Base-by-base conservation (phyloP, 2,329 filamentous ascomycete species). In the Aureobasidium leucospermi region DNA sequence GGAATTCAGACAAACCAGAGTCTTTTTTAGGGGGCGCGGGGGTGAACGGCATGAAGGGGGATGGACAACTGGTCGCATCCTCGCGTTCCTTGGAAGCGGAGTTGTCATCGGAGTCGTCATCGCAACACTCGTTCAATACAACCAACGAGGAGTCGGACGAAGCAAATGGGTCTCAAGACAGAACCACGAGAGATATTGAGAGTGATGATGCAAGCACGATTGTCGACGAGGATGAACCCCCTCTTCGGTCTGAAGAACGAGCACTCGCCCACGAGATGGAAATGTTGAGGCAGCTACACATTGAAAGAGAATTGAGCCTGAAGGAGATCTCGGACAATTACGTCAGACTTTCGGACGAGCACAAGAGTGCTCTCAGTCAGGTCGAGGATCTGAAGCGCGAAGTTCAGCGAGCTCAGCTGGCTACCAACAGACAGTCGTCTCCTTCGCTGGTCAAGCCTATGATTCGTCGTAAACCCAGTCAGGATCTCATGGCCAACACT, bases 11-110 rank as follows among this genome's bases (percentile, higher is more conserved):
- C 59, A 81, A 88, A 23, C 88, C 89, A 11, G 81, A 84, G 59
- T 93, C 91, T 81, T 94, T 94, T 86, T 86, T 94, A 83, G 90
- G 85, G 63, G 86, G 91, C 70, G 79, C 81, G 68, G 85, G 84
- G 76, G 84, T 85, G 69, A 87, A 83, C 75, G 87, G 85, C 70
- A 77, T 83, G 72, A 91, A 86, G 76, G 82, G 85, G 78, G 80
- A 78, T 80, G 77, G 78, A 74, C 84, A 84, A 75, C 81, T 79
- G 48, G 39, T 31, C 70, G 89, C 88, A 74, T 92, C 89, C 69
- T 92, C 90, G 78, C 90, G 87, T 73, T 96, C 91, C 69, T 87
- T 96, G 67, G 96, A 90, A 65, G 94, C 90, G 76, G 94, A 97
- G 77, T 83, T 96, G 72, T 96, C 90, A 69, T 96, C 88, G 73